Base-by-base conservation (phyloP, 139 green algal genomes). In the Picochlorum sp. region DNA sequence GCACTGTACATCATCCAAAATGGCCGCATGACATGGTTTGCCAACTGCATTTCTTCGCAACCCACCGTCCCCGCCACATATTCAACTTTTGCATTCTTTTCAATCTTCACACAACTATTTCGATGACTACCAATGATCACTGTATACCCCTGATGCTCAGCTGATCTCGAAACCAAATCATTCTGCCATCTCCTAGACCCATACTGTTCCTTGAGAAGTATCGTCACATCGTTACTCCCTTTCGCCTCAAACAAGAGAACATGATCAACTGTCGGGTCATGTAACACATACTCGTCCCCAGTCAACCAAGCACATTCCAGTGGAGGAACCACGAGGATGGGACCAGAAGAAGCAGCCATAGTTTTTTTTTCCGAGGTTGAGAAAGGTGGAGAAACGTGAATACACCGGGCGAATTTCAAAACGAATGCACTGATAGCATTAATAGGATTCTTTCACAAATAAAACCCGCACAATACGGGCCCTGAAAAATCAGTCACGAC, bases 91-190 rank as follows among this genome's bases (percentile, higher is more conserved):
- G 82, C 85, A 51, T 91, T 83, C 61, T 86, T 85, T 58, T 96
- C 87, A 11, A 94, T 69, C 61, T 92, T 91, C 10, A 94, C 66
- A 60, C 81, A 84, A 64, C 66, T 86, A 68, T 95, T 95, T 18
- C 84, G 73, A 64, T 95, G 87, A 69, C 76, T 88, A 46, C 89
- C 87, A 16, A 96, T 66, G 4, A 95, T 95, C 45, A 96, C 65
- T 2, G 84, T 92, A 69, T 96, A 95, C 66, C 87, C 86, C 34
- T 67, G 34, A 47, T 92, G 79, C 13, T 65, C 56, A 8, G 46
- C 46, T 2, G 72, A 62, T 4, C 15, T 14, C 13, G 24, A 24
- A 21, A 32, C 38, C 3, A n/a, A 30, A 16, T 24, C 37, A 32
- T 87, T 77, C 72, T 95, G 87, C 79, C 83, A 85, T 1, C 88